These are phyloP conservation scores for Marasmius sp. DNA, from an alignment of 1,284 basidiomycete species.

Conservation along the genomic window DNA sequence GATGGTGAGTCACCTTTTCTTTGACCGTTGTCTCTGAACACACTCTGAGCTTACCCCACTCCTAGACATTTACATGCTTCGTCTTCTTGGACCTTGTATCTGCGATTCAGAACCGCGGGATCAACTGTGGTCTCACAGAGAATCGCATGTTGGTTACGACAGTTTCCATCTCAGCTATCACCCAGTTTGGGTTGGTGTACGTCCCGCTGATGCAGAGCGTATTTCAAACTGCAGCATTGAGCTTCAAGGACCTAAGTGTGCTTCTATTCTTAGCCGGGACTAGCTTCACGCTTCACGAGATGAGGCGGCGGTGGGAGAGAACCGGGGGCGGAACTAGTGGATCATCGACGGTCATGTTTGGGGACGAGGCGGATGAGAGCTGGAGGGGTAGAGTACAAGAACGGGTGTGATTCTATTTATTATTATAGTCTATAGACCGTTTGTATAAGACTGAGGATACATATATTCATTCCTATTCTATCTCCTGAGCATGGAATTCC, in stretches of 20 bases:
- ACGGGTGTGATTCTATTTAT: not conserved
- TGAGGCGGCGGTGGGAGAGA: conserved; percentile 72
- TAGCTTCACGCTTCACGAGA: conserved; percentile 80
- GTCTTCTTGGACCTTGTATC: conserved; percentile 96
- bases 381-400: not conserved
- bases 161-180: conserved; percentile 80
- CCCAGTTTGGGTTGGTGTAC: conserved; percentile 87
- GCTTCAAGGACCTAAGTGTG: conserved; percentile 66
- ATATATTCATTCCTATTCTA: too few relatives aligned
- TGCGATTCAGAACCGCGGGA: conserved; percentile 91
- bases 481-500: too few relatives aligned
- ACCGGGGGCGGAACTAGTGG: conserved; percentile 3
- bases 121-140: conserved; percentile 74
- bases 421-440: too few relatives aligned
- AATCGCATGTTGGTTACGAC: conserved; percentile 92
- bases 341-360: not conserved
- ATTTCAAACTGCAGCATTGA: conserved; percentile 90
- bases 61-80: conserved; percentile 92
- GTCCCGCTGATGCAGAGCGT: conserved; percentile 88
- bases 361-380: not conserved
- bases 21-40: not conserved
- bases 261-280: conserved; percentile 71
- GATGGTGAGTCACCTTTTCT: conserved; percentile 61
- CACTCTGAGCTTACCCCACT: conserved; percentile 5
- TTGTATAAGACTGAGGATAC: too few relatives aligned